phyloP scores from a whole-genome alignment of 768 basidiomycete species.

The Pisolithus marmoratus region DNA sequence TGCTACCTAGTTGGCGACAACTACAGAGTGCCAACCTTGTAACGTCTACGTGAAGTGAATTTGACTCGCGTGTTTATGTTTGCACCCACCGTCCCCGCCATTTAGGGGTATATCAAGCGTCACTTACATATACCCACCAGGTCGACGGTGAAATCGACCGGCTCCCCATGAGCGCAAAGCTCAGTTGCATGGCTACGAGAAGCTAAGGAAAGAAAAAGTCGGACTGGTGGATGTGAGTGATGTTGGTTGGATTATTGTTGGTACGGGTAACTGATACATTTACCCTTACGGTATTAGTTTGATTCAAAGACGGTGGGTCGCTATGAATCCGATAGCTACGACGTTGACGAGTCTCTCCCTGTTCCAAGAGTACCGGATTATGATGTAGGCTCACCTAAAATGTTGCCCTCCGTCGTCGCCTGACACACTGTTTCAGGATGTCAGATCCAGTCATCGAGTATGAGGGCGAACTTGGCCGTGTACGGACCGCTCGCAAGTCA shows the following conservation, averaged over 20 bases:
- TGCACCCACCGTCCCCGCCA: too few species aligned
- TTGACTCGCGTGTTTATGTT: too few species aligned
- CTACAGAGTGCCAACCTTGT: too few species aligned
- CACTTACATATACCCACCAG: too few species aligned
- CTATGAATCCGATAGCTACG: constrained; percentile 68
- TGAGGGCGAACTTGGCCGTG: constrained; percentile 79
- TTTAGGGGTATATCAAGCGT: too few species aligned
- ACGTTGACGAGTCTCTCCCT: constrained; percentile 71
- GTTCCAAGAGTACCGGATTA: constrained; percentile 45
- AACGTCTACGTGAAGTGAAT: too few species aligned
- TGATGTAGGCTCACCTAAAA: constrained; percentile 28
- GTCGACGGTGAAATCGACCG: constrained; percentile 65
- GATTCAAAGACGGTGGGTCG: constrained; percentile 49
- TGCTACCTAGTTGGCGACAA: too few species aligned
- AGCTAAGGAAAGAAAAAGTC: constrained; percentile 65
- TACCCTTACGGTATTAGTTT: too few species aligned
- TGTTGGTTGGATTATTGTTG: too few species aligned
- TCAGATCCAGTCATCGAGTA: constrained; percentile 81
- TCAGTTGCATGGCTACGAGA: constrained; percentile 75
- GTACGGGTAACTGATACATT: too few species aligned
- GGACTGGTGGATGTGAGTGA: too few species aligned
- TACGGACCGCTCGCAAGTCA: constrained; percentile 60
- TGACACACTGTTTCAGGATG: constrained; percentile 35
- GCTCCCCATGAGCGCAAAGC: constrained; percentile 73
- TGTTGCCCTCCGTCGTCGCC: constrained; percentile 1